phyloP scores from a whole-genome alignment of 2,329 filamentous ascomycete species.

The Beauveria medogensis region DNA sequence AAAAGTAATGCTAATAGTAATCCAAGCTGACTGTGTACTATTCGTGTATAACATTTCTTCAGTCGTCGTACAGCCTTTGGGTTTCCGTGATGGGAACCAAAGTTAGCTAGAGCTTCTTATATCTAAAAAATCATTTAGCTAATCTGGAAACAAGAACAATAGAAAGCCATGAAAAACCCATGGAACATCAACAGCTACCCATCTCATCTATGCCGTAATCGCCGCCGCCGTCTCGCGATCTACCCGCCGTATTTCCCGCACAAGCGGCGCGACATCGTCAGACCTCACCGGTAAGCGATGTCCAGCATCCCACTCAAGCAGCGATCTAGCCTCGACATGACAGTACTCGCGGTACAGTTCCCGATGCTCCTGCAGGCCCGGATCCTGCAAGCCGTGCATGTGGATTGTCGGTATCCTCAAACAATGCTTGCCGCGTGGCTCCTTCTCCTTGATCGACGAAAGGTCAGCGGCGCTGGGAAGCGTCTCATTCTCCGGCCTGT shows the following conservation, averaged over 20 bases:
- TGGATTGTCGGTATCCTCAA: conserved; percentile 28
- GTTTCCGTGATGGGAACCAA: too few species aligned
- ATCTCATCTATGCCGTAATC: too few species aligned
- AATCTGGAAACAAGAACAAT: too few species aligned
- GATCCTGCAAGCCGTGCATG: conserved; percentile 46
- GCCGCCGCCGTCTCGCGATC: neutral
- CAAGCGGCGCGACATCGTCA: conserved; percentile 48
- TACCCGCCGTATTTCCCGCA: conserved; percentile 15
- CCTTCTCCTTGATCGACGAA: conserved; percentile 16
- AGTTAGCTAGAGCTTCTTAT: too few species aligned
- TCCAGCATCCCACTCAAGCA: conserved; percentile 66
- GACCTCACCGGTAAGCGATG: conserved; percentile 65
- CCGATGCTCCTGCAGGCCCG: conserved; percentile 45
- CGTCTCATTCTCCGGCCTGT: neutral
- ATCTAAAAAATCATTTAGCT: too few species aligned
- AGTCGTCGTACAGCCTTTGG: neutral
- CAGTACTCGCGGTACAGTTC: conserved; percentile 53
- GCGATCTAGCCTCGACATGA: conserved; percentile 38
- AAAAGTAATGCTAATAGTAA: too few species aligned
- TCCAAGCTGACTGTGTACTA: too few species aligned
- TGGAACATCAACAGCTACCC: too few species aligned
- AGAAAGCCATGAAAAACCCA: too few species aligned
- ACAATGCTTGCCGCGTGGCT: conserved; percentile 19
- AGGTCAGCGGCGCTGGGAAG: conserved; percentile 18
- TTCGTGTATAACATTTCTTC: too few species aligned